These are phyloP conservation scores for Penstemon newberryi DNA, from an alignment of 257 asterid species.

Conservation along the genomic window DNA sequence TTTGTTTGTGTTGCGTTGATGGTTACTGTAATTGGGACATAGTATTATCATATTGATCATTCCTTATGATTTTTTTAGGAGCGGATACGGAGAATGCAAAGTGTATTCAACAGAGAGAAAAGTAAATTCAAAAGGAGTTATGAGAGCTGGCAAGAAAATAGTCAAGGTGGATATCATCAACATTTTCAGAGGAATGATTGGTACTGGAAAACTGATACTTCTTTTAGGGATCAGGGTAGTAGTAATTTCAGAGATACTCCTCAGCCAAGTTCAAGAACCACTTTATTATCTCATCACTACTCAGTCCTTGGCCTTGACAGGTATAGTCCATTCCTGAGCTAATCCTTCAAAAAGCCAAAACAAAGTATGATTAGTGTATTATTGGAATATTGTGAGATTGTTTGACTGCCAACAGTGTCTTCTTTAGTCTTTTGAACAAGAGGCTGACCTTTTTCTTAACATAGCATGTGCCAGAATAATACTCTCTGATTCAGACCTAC, in stretches of 20 bases:
- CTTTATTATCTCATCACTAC: constrained; percentile 76
- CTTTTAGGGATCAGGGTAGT: constrained; percentile 47
- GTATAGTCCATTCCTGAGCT: constrained; percentile 38
- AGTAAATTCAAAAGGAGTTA: constrained; percentile 65
- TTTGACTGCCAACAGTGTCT: constrained; percentile 6
- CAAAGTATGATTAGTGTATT: neutral
- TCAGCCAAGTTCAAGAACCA: constrained; percentile 37
- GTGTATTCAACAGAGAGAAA: constrained; percentile 86
- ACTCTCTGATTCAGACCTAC: too few species aligned
- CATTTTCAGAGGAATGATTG: constrained; percentile 90
- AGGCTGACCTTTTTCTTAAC: neutral
- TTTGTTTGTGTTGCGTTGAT: constrained; percentile 2
- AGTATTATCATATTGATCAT: constrained; percentile 16
- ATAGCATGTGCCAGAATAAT: too few species aligned
- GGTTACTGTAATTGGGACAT: constrained; percentile 14
- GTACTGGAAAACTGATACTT: constrained; percentile 85
- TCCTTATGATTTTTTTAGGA: constrained; percentile 52
- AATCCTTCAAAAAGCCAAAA: constrained; percentile 1
- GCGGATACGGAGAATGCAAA: constrained; percentile 91
- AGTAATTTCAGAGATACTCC: constrained; percentile 60
- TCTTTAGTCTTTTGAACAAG: constrained; percentile 7
- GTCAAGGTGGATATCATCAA: constrained; percentile 67
- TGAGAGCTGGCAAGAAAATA: constrained; percentile 83
- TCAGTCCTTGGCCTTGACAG: constrained; percentile 94
- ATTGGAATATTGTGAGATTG: constrained; percentile 2